Percentiles rank a stretch among this genome's conserved stretches.
phyloP scores from a whole-genome alignment of 306 rosid species.

The Vigna nakashimae region DNA sequence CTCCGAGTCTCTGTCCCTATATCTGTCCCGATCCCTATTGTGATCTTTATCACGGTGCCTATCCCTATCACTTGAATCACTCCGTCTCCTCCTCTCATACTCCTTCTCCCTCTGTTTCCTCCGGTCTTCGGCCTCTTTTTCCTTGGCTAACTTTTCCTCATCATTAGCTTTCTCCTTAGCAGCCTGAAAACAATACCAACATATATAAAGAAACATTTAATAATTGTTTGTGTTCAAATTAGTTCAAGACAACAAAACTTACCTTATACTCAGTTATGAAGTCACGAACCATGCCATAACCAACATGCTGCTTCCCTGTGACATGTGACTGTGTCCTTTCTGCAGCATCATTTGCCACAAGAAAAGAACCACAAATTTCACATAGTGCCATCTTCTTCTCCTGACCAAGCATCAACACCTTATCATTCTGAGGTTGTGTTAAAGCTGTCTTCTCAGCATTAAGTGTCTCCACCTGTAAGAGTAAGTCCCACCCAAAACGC shows the following conservation, averaged over 20 bases:
- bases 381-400: conserved; percentile 99
- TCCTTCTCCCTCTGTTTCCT: conserved; percentile 88
- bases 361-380: conserved; percentile 98
- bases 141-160: conserved; percentile 85
- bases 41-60: conserved; percentile 69
- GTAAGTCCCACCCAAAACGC: neutral
- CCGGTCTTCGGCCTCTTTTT: conserved; percentile 88
- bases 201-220: conserved; percentile 29
- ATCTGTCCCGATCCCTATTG: conserved; percentile 77
- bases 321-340: conserved; percentile 98
- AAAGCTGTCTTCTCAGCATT: conserved; percentile 84
- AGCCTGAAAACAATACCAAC: conserved; percentile 57
- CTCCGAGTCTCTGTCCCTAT: conserved; percentile 73
- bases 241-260: conserved; percentile 31
- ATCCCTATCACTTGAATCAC: conserved; percentile 86
- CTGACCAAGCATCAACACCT: conserved; percentile 81
- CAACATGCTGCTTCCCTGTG: conserved; percentile 98
- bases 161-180: conserved; percentile 85
- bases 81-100: conserved; percentile 62
- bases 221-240: conserved; percentile 7
- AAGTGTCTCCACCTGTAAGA: conserved; percentile 81
- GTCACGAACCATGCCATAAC: conserved; percentile 99
- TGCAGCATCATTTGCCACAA: conserved; percentile 96
- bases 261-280: conserved; percentile 89
- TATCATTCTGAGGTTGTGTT: conserved; percentile 78